Conservation (phyloP, 2,329 filamentous ascomycete genomes). For the Trichoderma sp. region DNA sequence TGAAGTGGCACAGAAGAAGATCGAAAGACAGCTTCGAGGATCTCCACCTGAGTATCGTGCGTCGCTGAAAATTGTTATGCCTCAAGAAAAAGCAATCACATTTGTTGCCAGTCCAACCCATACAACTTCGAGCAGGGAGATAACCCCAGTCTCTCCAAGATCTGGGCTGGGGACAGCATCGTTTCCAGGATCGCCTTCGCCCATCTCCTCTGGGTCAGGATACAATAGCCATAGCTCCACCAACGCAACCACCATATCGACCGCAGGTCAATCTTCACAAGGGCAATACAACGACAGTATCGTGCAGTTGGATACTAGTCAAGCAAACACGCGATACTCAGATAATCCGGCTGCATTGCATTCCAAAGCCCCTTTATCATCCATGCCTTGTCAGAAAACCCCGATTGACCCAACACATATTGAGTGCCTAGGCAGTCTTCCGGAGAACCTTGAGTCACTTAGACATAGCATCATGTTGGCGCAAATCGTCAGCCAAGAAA, state of each 20-base stretch:
- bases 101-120: neutral
- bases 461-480: constrained; percentile 27
- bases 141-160: constrained; percentile 28
- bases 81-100: constrained; percentile 36
- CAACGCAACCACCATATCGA: constrained; percentile 44
- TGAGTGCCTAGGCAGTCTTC: constrained; percentile 57
- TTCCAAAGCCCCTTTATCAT: neutral
- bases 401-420: constrained; percentile 56
- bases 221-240: constrained; percentile 45
- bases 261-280: constrained; percentile 31
- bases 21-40: constrained; percentile 54
- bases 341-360: neutral
- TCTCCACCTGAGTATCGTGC: constrained; percentile 53
- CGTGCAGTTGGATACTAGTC: neutral
- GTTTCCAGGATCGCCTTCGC: constrained; percentile 46
- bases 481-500: constrained; percentile 23
- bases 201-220: constrained; percentile 50
- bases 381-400: constrained; percentile 45
- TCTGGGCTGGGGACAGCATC: constrained; percentile 29
- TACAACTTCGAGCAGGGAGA: constrained; percentile 20
- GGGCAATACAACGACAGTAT: constrained; percentile 16
- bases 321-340: neutral
- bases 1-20: constrained; percentile 52
- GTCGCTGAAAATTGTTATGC: constrained; percentile 31
- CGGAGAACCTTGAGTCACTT: constrained; percentile 46